Evolutionary conservation across 441 rosid genomes (phyloP).

Genomic region (Pelargonium citronellum): DNA sequence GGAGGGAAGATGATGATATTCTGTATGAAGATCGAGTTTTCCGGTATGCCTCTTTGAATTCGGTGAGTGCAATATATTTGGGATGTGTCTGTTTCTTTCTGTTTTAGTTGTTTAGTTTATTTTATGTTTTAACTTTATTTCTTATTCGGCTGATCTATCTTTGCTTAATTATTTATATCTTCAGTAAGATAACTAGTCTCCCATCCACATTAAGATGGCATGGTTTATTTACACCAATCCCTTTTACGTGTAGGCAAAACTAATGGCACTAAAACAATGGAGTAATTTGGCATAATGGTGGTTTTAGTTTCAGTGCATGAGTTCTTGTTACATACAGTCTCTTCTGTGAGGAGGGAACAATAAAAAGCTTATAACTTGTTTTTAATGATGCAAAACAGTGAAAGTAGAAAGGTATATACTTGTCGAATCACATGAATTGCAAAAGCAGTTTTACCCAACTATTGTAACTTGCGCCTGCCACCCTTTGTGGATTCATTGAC

Average conservation of each 20-base stretch:
- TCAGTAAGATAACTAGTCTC: too few species aligned
- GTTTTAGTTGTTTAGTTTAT: too few species aligned
- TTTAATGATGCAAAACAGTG: neutral
- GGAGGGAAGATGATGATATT: conserved; percentile 70
- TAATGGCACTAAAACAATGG: neutral
- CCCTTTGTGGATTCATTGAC: neutral
- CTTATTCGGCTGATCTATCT: neutral
- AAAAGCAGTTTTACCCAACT: neutral
- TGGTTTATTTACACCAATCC: neutral
- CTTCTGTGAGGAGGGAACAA: neutral
- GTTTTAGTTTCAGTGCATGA: neutral
- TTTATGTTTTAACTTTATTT: neutral
- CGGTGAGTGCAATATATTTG: conserved; percentile 40
- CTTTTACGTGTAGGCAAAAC: neutral
- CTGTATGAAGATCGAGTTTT: conserved; percentile 84
- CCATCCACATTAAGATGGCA: neutral
- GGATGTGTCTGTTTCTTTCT: too few species aligned
- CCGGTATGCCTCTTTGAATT: conserved; percentile 69
- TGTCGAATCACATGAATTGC: neutral
- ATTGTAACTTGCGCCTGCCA: neutral
- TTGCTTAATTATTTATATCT: neutral
- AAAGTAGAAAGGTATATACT: neutral
- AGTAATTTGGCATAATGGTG: neutral
- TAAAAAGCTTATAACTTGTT: neutral
- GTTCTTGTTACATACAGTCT: neutral